Evolutionary conservation across 768 basidiomycete species (phyloP), one percentile per base, ranked within the genome.

Genomic region (Coprinopsis strossmayeri): DNA sequence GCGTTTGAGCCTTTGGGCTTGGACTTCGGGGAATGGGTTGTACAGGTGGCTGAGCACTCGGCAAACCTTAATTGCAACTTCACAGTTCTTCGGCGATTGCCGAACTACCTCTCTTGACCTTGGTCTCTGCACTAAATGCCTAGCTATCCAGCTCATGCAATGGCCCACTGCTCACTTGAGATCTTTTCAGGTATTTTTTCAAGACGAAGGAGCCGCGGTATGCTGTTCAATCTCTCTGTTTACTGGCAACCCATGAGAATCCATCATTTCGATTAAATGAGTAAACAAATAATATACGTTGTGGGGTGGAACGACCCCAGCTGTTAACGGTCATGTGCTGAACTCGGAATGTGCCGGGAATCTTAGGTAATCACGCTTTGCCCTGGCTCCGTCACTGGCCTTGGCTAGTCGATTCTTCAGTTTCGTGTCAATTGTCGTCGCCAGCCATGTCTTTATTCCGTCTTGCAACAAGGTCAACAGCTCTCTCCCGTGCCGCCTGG

Each of bases 381-480:
- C 37, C 12, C 11, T 38, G 37, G 37, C 17, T 32, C 30, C 30
- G 30, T 32, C 30, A 32, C 30, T 32, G 30, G n/a, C n/a, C 30
- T 32, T 7, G 30, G 11, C 35, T 38, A 5, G 9, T 38, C 35
- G 5, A 38, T 5, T 4, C 18, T 10, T 42, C 5, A 42, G 40
- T 25, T 21, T 42, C 40, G 23, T 24, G 21, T 24, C 23, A 11
- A 44, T 52, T 48, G 40, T 34, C 26, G n/a, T 25, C 5, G 37
- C 34, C 52, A 54, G 68, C 54, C 58, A 79, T 83, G 78, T 79
- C 77, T 62, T 71, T 81, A 62, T 60, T 75, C 55, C 77, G 77
- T 62, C 62, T 78, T 40, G 70, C 74, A 52, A 59, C 74, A 48
- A 72, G 78, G 55, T 62, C 69, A 54, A 60, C 71, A 47, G 53